Evolutionary conservation across 305 asterid genomes (phyloP), one percentile per base, ranked within the genome.

Genomic region (Solanum hybrid): DNA sequence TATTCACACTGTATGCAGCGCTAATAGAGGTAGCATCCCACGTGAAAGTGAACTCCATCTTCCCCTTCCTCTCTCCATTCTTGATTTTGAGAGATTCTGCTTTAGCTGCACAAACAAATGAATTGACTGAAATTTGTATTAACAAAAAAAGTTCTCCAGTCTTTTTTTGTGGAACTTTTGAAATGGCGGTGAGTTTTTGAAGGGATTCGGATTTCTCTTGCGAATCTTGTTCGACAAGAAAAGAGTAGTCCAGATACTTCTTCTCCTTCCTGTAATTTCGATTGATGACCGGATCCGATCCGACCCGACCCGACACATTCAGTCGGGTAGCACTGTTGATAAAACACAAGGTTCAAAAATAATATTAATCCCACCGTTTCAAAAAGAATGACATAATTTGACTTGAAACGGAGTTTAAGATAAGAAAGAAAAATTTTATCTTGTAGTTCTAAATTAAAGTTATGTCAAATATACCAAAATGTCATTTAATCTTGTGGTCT

Each of bases 1-100:
- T 96, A 97, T 91, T 96, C 98, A 76, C 89, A 94, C 88, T 86
- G 98, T 97, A 91, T 97, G 96, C 56, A 94, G 89, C 87, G 96
- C 92, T 9, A 96, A 94, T 78, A 96, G 90, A 42, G 96, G 96
- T 12, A 95, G 88, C 98, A 96, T 94, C 29, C 97, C 96, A 32
- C 95, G 87, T 7, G 89, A 89, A 37, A 69, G 90, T 51, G 64
- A 91, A 86, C 12, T 94, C 88, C 94, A 89, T 40, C 90, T 36
- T 86, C n/a, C 88, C 78, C 91, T 88, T 76, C 91, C 91, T 76
- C 88, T 80, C 37, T 77, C 91, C 90, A 88, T 87, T 29, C 46
- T 69, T 34, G 51, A 87, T 38, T 87, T 76, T 34, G 82, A 46
- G 22, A 46, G 22, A 75, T 75, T 72, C 22, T 72, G 78, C 35